phyloP scores from a whole-genome alignment of 805 yeast genomes.

The Priceomyces haplophilus region DNA sequence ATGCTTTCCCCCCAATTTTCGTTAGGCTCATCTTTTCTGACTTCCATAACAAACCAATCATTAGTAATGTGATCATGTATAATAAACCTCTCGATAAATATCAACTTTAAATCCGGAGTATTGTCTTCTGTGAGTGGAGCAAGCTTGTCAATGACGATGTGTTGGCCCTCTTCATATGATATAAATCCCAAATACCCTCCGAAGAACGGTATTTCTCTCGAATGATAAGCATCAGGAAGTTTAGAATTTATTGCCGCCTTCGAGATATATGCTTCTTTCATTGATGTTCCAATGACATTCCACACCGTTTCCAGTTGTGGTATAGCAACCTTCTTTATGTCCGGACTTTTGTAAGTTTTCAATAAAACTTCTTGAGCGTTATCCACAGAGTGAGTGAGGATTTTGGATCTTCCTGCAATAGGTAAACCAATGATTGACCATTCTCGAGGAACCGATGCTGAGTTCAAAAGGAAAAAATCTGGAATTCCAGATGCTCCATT shows the following conservation, averaged over 20 bases:
- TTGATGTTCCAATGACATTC: slow-evolving; percentile 48
- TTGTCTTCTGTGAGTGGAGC: slow-evolving; percentile 30
- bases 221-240: slow-evolving; percentile 13
- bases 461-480: slow-evolving; percentile 64
- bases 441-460: slow-evolving; percentile 80
- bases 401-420: slow-evolving; percentile 36
- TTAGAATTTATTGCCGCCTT: slow-evolving; percentile 23
- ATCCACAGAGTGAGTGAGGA: slow-evolving; percentile 63
- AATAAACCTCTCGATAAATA: slow-evolving; percentile 64
- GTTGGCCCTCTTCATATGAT: slow-evolving; percentile 83
- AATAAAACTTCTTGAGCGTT: slow-evolving; percentile 18
- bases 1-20: slow-evolving; percentile 31
- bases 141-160: slow-evolving; percentile 30
- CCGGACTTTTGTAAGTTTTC: slow-evolving; percentile 25
- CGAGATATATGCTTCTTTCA: slow-evolving; percentile 38
- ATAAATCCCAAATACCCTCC: slow-evolving; percentile 91
- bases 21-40: slow-evolving; percentile 35
- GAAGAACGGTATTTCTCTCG: slow-evolving; percentile 60
- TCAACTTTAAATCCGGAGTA: slow-evolving; percentile 73
- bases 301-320: slow-evolving; percentile 39
- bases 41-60: slow-evolving; percentile 51
- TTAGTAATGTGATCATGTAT: slow-evolving; percentile 48
- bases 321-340: slow-evolving; percentile 5
- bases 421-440: slow-evolving; percentile 88
- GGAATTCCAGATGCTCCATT: slow-evolving; percentile 25